phyloP scores from a whole-genome alignment of 768 basidiomycete species.

The Punctularia strigosozonata region DNA sequence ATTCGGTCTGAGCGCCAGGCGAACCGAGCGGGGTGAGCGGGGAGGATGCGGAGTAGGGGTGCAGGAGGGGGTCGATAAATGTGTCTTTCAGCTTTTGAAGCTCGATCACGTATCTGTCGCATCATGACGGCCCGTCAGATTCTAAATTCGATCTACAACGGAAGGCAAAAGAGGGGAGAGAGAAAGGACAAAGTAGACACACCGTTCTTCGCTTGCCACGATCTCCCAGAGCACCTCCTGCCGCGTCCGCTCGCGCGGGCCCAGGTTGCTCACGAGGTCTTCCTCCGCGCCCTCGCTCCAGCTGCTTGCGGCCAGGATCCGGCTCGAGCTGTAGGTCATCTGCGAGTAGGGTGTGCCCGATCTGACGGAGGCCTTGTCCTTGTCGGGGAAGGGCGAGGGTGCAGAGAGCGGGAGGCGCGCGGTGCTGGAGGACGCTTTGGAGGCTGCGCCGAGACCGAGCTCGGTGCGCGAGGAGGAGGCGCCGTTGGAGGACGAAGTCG shows the following conservation, averaged over 20 bases:
- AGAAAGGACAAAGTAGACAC: conserved; percentile 14
- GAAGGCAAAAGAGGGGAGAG: conserved; percentile 5
- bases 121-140: conserved; percentile 3
- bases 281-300: conserved; percentile 96
- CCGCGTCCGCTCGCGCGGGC: conserved; percentile 87
- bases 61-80: conserved; percentile 82
- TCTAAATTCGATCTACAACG: conserved; percentile 5
- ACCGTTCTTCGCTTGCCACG: conserved; percentile 93
- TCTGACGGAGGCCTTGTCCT: conserved; percentile 45
- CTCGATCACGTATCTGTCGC: conserved; percentile 78
- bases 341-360: conserved; percentile 77
- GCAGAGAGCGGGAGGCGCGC: conserved; percentile 58
- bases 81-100: conserved; percentile 87
- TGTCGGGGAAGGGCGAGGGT: conserved; percentile 48
- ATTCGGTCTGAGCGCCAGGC: conserved; percentile 48
- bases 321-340: conserved; percentile 55
- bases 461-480: conserved; percentile 55
- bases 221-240: conserved; percentile 98
- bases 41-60: conserved; percentile 65
- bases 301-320: conserved; percentile 65
- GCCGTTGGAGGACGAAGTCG: conserved; percentile 50
- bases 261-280: conserved; percentile 85
- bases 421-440: conserved; percentile 31
- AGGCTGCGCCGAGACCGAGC: conserved; percentile 31
- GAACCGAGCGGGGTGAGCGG: conserved; percentile 44